Evolutionary conservation across 108 stramenopile species (phyloP), one percentile per base, ranked within the genome.

Genomic region (Fragilaria radians): DNA sequence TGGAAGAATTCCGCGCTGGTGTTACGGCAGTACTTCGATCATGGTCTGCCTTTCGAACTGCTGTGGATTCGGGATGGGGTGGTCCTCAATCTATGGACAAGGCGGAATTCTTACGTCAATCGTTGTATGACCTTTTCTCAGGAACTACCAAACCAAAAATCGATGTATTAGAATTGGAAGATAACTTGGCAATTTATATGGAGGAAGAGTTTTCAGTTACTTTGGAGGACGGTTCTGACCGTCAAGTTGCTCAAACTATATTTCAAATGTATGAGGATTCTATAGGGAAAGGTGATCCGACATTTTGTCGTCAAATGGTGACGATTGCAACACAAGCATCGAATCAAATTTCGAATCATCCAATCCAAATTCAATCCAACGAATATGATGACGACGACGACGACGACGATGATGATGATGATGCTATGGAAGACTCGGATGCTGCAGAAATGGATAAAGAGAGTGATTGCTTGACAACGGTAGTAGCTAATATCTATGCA

Each of bases 141-240:
- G 81, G 81, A 19, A 48, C 60, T 14, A 65, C 47, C 33, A 75
- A 72, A 28, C 70, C 71, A 22, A 67, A 59, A 50, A 71, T 77
- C 53, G 52, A 68, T 11, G 28, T 45, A 11, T 62, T 62, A 17
- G 83, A 85, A 66, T 62, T 85, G 32, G 83, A 85, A 68, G 91
- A 93, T 52, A 73, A 85, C 54, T 72, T 93, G 51, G 70, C 78
- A 3, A 75, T 72, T 28, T 92, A 85, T 55, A 79, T 93, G 77
- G 91, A 93, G 62, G 88, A 93, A 61, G 86, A 93, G 58, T 89
- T 89, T 66, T 78, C 82, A 18, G 78, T 93, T 0, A 72, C 82
- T 5, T 46, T 93, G 53, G 91, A 93, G 61, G 91, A 93, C 48
- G 68, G 71, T 19, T 79, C 77, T 9, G 91, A 93, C 48, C 52